These are phyloP conservation scores for Aspergillus floridensis DNA, from an alignment of 2,329 filamentous ascomycete genomes.

Conservation along the genomic window DNA sequence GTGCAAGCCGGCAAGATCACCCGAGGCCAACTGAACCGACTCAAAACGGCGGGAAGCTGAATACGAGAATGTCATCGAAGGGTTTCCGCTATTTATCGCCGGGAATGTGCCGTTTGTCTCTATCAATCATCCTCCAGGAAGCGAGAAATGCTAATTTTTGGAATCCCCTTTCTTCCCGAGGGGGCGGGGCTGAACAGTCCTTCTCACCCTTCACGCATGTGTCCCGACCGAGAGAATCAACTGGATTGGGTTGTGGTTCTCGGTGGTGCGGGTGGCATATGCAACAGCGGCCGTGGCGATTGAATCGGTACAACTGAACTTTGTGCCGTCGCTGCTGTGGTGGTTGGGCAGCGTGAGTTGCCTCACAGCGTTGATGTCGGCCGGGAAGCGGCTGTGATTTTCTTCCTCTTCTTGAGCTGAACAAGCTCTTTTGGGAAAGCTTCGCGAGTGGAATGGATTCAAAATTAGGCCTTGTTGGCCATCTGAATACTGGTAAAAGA, in stretches of 20 bases:
- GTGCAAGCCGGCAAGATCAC: constrained; percentile 38
- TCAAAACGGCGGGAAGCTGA: constrained; percentile 39
- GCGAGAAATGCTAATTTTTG: neutral
- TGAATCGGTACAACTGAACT: constrained; percentile 29
- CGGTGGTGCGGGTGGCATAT: constrained; percentile 35
- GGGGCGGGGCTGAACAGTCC: constrained; percentile 17
- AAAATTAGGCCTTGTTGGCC: too few species aligned
- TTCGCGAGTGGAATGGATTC: too few species aligned
- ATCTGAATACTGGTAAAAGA: too few species aligned
- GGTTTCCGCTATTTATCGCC: constrained; percentile 39
- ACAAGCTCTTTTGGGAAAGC: neutral
- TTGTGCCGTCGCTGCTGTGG: constrained; percentile 38
- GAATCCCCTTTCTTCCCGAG: too few species aligned
- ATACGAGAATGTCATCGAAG: constrained; percentile 35
- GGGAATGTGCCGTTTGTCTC: constrained; percentile 11
- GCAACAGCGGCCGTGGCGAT: constrained; percentile 34
- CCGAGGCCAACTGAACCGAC: constrained; percentile 32
- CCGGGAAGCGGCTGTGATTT: constrained; percentile 30
- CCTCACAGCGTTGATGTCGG: constrained; percentile 36
- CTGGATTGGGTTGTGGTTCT: constrained; percentile 36
- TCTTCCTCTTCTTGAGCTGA: neutral
- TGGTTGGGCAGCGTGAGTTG: constrained; percentile 42
- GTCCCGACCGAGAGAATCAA: constrained; percentile 39
- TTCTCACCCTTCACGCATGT: constrained; percentile 37
- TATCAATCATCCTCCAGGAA: neutral